phyloP scores from a whole-genome alignment of 371 early-diverging fungal genomes.

The Mortierella polycephala region DNA sequence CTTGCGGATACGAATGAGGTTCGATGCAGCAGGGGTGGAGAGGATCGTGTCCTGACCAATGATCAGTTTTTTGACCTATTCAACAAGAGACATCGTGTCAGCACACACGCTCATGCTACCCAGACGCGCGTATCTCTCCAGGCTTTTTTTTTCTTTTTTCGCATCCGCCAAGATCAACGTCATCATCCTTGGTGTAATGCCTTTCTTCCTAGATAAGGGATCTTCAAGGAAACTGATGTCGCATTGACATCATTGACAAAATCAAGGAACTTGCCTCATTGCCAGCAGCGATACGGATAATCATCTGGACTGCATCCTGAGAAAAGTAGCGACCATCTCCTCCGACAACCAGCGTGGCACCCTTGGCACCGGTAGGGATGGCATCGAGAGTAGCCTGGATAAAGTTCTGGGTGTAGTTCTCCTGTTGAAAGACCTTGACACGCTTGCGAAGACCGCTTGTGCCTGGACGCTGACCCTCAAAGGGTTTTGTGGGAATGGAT shows the following conservation, averaged over 20 bases:
- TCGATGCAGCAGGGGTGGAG: constrained; percentile 97
- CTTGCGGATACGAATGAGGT: constrained; percentile 88
- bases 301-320: constrained; percentile 88
- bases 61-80: constrained; percentile 85
- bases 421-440: constrained; percentile 95
- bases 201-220: too few species aligned
- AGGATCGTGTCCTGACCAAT: constrained; percentile 95
- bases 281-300: constrained; percentile 87
- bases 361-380: constrained; percentile 82
- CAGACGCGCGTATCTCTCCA: too few species aligned
- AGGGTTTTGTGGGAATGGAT: constrained; percentile 74
- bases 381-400: constrained; percentile 86
- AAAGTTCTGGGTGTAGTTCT: constrained; percentile 96
- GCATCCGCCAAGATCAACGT: too few species aligned
- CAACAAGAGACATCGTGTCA: not conserved
- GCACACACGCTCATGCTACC: not conserved
- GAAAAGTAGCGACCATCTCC: constrained; percentile 96
- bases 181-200: too few species aligned
- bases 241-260: constrained; percentile 20
- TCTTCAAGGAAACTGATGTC: constrained; percentile 5
- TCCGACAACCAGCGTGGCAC: constrained; percentile 92
- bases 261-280: constrained; percentile 75
- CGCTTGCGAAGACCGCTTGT: constrained; percentile 96
- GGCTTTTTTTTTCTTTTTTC: too few species aligned
- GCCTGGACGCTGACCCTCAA: constrained; percentile 96